Percentiles rank a stretch among this genome's conserved stretches.
Evolutionary conservation across 2,329 filamentous ascomycete species (phyloP).

Genomic region (Fusarium succisae): DNA sequence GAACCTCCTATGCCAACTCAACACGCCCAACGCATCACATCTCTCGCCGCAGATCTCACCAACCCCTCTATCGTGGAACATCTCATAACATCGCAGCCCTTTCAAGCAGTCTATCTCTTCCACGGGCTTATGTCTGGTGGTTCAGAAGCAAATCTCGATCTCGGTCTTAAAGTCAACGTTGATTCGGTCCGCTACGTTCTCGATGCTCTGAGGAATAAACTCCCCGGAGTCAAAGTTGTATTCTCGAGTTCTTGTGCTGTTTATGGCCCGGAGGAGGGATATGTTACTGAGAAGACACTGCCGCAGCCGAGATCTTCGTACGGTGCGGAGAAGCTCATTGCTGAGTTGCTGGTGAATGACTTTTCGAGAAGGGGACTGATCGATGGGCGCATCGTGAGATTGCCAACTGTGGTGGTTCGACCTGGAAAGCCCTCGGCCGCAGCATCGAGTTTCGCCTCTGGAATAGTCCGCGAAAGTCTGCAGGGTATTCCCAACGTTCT

Average conservation of each 20-base stretch:
- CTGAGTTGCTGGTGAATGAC: conserved; percentile 55
- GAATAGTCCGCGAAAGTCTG: conserved; percentile 68
- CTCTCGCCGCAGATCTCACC: conserved; percentile 41
- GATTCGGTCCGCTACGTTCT: conserved; percentile 64
- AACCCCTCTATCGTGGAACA: conserved; percentile 28
- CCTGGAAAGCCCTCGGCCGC: conserved; percentile 69
- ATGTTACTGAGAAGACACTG: conserved; percentile 40
- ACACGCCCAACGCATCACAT: conserved; percentile 41
- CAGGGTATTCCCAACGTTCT: conserved; percentile 57
- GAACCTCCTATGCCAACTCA: conserved; percentile 59
- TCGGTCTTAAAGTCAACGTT: conserved; percentile 65
- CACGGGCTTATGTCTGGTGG: conserved; percentile 73
- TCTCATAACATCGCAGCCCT: conserved; percentile 44
- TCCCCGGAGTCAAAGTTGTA: conserved; percentile 62
- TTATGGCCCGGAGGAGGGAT: conserved; percentile 53
- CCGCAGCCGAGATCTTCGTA: conserved; percentile 66
- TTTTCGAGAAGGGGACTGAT: conserved; percentile 61
- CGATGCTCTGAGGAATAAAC: conserved; percentile 56
- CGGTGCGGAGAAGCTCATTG: conserved; percentile 69
- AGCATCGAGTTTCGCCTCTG: conserved; percentile 68
- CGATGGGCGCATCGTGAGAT: conserved; percentile 64
- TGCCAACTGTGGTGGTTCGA: conserved; percentile 69
- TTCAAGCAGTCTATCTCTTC: conserved; percentile 64
- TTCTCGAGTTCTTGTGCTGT: conserved; percentile 69
- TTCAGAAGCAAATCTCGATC: conserved; percentile 66